Evolutionary conservation across 306 rosid species (phyloP), one percentile per base, ranked within the genome.

Genomic region (Cicer cuneatum): DNA sequence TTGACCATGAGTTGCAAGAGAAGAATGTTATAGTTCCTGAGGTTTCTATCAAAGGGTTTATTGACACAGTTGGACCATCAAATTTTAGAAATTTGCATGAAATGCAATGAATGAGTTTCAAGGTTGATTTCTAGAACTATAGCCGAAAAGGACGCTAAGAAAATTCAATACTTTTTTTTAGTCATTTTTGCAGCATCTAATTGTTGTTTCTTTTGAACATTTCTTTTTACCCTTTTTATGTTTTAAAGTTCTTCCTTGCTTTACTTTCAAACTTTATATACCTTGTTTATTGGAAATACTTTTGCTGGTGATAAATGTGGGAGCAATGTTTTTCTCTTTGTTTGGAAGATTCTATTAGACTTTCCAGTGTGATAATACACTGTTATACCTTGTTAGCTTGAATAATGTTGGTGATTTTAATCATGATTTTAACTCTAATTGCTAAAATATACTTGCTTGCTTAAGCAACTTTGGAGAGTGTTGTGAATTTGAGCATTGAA

Each of bases 31-130:
- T 82, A 5, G 85, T 80, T 21, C 96, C 98, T 2, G 92, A 90
- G 67, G 43, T 89, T 69, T 93, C 96, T 11, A 46, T 93, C 70
- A 88, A 80, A 85, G 98, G 98, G 48, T 90, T 88, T 77, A 19
- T 33, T 5, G 90, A 90, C 84, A 79, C 86, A 5, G 93, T 89
- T 60, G 91, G 88, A 58, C 86, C 94, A 6, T 90, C 98, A n/a
- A 86, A 77, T 18, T 89, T 93, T 79, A 80, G 73, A 47, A 58
- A 83, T 81, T 75, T 83, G 74, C 85, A 71, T 64, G 87, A 71
- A 49, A 16, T 74, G 84, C 10, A 59, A 59, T 59, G 85, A 75
- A 56, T 82, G 84, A 86, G 66, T 69, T 65, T 61, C 77, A 53
- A 68, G 70, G 72, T 73, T 82, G 73, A 54, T 68, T 69, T 64